Base-by-base conservation (phyloP, 1,284 basidiomycete species). In the Kalmanozyma brasiliensis region DNA sequence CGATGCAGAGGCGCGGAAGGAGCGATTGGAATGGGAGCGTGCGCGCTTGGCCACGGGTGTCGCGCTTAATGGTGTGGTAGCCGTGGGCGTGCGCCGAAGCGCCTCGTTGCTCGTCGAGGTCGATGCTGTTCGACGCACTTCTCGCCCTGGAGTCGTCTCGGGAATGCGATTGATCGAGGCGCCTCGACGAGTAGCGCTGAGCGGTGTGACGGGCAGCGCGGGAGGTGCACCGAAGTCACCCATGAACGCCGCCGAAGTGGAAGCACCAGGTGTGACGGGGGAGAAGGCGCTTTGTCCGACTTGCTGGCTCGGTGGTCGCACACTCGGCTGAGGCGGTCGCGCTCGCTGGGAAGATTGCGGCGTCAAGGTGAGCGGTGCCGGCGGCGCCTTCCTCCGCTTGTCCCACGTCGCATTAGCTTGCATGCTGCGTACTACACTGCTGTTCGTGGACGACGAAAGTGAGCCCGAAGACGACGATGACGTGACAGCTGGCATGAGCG, bases 101-200 rank as follows among this genome's bases (percentile, higher is more conserved):
- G 59, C 42, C 11, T 66, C 56, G 23, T 37, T 42, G 33, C 52
- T 58, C 19, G 61, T 46, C 24, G 57, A 58, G 10, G 58, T 51
- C 33, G 59, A 52, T 5, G 61, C 57, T 35, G 49, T 57, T 35
- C 57, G 48, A 53, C 56, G 61, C 45, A 58, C 41, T 9, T 32
- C 49, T 26, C 13, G 29, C 43, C 14, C 29, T 26, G 45, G 17
- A 19, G 24, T 24, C n/a, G n/a, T n/a, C n/a, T n/a, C n/a, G n/a
- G 56, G 46, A 8, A 55, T 13, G 13, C 20, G 45, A 41, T 52
- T 52, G 41, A 68, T 33, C 16, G 63, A 52, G 10, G 51, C 53
- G n/a, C 62, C 59, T 42, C 73, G 35, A 4, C 66, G 44, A 26
- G 73, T 71, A 5, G 73, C 62, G 33, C 71, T 74, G 36, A 74